phyloP scores from a whole-genome alignment of 2,329 filamentous ascomycete genomes.

The Microcyclosporella mali region DNA sequence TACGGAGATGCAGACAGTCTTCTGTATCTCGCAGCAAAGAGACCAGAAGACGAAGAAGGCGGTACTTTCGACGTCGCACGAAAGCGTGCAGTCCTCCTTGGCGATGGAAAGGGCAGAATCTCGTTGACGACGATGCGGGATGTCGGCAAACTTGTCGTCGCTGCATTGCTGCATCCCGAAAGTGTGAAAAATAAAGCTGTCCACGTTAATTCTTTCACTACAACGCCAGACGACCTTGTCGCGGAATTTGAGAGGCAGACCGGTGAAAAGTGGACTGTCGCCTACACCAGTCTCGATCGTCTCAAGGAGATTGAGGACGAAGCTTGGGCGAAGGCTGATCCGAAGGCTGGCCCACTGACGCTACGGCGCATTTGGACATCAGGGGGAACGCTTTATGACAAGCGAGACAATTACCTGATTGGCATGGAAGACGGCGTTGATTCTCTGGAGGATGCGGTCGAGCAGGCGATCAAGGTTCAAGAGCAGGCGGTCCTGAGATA shows the following conservation, averaged over 20 bases:
- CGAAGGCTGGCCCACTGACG: constrained; percentile 52
- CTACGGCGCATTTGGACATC: constrained; percentile 66
- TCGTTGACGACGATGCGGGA: constrained; percentile 67
- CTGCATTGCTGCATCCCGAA: constrained; percentile 53
- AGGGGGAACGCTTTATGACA: constrained; percentile 64
- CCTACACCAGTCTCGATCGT: constrained; percentile 48
- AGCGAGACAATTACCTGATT: constrained; percentile 59
- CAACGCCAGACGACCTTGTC: constrained; percentile 56
- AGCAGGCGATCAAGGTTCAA: constrained; percentile 27
- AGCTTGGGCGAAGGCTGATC: constrained; percentile 50
- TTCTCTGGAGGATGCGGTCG: constrained; percentile 46
- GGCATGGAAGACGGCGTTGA: constrained; percentile 45
- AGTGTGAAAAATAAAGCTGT: constrained; percentile 51
- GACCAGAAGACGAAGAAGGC: constrained; percentile 34
- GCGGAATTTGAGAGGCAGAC: constrained; percentile 65
- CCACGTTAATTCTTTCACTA: constrained; percentile 66
- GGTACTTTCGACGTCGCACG: constrained; percentile 55
- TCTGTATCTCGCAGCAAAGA: constrained; percentile 49
- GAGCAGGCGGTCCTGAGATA: no score
- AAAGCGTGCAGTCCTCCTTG: constrained; percentile 57
- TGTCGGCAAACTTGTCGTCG: constrained; percentile 61
- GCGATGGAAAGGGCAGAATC: constrained; percentile 55
- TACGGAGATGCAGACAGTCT: constrained; percentile 48
- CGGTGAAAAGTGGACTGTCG: constrained; percentile 49
- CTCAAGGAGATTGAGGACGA: constrained; percentile 54